Base-by-base conservation (phyloP, 805 yeast species). In the Yarrowia sp. region DNA sequence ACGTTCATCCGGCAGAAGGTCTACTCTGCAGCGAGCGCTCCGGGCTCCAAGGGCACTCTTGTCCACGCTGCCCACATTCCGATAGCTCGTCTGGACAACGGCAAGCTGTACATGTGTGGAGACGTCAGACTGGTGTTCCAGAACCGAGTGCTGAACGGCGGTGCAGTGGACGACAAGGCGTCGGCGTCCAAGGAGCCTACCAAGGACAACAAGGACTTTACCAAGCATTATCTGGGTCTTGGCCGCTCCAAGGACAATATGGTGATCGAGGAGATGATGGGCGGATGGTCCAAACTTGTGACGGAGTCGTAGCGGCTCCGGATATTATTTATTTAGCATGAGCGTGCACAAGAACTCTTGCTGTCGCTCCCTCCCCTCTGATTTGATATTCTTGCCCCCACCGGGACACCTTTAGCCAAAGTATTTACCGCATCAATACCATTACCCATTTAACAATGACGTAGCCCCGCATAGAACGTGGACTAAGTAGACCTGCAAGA, bases 1-100 rank as follows among this genome's bases (percentile, higher is more conserved):
- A 70, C 75, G 6, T 69, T 73, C 27, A 56, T 73, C n/a, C 63
- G 76, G 38, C 76, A 73, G 39, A 68, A 69, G 65, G 46, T 55
- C 65, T 68, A 25, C 63, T 51, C 58, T 42, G 46, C 32, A 31
- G 27, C 25, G 16, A 21, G 14, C 49, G 21, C 63, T 46, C 61
- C 62, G 6, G 31, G 51, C 29, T 55, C 63, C 16, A 65, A 64
- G 24, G 58, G 58, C 22, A 39, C 61, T 9, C 63, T 73, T 21
- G 58, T 68, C 47, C 61, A 55, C 27, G 61, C 61, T 12, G 35
- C 47, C 8, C 61, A 55, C 38, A 25, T 39, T 16, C 61, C 61
- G 4, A 22, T 55, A 13, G 31, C 16, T 38, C 33, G 47, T n/a
- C 24, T 39, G 18, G 47, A 39, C 10, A 55, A 38, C 8, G 61